Percentiles rank a stretch among this genome's conserved stretches.
Conservation (phyloP, 805 yeast genomes). For the Yarrowia osloensis region DNA sequence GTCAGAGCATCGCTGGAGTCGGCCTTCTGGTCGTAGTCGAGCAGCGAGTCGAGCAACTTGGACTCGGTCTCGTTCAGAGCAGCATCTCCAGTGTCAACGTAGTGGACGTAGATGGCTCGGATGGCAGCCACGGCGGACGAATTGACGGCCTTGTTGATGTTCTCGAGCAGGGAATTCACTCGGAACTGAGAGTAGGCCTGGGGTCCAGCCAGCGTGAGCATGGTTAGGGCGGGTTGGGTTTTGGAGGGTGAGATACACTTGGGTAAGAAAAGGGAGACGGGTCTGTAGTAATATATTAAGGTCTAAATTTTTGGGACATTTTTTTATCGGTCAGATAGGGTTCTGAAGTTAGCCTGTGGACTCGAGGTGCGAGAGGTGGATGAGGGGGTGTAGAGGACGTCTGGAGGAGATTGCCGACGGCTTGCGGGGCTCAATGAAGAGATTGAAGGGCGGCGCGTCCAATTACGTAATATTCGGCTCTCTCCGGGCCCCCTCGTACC, state of each 20-base stretch:
- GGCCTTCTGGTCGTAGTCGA: constrained; percentile 72
- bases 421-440: neutral
- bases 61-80: constrained; percentile 39
- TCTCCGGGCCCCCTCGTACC: neutral
- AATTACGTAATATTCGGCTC: neutral
- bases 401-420: no score
- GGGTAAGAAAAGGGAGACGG: constrained; percentile 2
- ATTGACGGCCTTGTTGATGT: constrained; percentile 70
- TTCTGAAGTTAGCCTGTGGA: neutral
- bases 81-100: constrained; percentile 58
- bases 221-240: constrained; percentile 30
- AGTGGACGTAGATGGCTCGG: constrained; percentile 77
- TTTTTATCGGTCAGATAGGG: constrained; percentile 29
- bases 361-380: neutral
- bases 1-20: constrained; percentile 54
- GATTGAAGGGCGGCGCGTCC: neutral
- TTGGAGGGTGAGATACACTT: constrained; percentile 3
- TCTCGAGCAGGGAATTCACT: constrained; percentile 68
- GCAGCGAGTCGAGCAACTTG: constrained; percentile 56
- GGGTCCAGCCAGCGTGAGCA: constrained; percentile 77
- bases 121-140: constrained; percentile 68
- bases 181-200: constrained; percentile 86
- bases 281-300: neutral
- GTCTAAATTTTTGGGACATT: constrained; percentile 29
- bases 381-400: neutral